A percentile compares a stretch with the other conserved stretches of the same genome.
phyloP scores from a whole-genome alignment of 1,139 yeast species.

The Zygosaccharomyces sapae region DNA sequence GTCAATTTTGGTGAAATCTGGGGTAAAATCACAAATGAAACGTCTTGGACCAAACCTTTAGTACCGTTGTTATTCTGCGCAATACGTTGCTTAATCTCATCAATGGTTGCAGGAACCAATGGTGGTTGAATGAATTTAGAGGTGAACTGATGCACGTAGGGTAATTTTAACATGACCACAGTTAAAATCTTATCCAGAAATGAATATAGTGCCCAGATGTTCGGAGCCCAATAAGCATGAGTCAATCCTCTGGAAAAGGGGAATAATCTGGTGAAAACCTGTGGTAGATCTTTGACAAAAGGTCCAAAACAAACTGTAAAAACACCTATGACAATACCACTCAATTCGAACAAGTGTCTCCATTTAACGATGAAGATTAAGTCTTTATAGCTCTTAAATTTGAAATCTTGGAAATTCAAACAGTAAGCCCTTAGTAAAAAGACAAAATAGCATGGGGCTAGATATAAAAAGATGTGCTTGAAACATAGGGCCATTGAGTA shows the following conservation, averaged over 20 bases:
- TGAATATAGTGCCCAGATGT: constrained; percentile 92
- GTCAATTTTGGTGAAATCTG: constrained; percentile 74
- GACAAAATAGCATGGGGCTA: constrained; percentile 92
- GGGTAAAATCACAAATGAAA: constrained; percentile 74
- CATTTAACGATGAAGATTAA: constrained; percentile 49
- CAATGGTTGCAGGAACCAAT: constrained; percentile 31
- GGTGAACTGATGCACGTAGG: constrained; percentile 41
- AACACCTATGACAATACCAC: constrained; percentile 57
- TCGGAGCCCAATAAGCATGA: constrained; percentile 99
- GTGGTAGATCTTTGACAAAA: constrained; percentile 62
- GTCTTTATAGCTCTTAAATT: constrained; percentile 34
- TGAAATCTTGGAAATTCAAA: constrained; percentile 36
- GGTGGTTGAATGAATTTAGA: constrained; percentile 32
- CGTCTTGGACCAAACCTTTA: constrained; percentile 89
- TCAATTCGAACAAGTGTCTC: constrained; percentile 58
- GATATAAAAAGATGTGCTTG: constrained; percentile 86
- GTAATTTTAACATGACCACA: constrained; percentile 45
- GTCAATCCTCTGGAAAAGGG: constrained; percentile 95
- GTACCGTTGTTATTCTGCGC: constrained; percentile 50
- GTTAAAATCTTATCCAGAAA: constrained; percentile 74
- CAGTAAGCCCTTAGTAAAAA: constrained; percentile 68
- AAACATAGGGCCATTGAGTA: constrained; percentile 81
- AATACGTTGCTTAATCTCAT: constrained; percentile 31
- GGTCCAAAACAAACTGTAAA: constrained; percentile 78
- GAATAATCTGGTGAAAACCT: constrained; percentile 65